These are phyloP conservation scores for Myxozyma lipomycoides DNA, from an alignment of 805 yeast species.

Conservation along the genomic window DNA sequence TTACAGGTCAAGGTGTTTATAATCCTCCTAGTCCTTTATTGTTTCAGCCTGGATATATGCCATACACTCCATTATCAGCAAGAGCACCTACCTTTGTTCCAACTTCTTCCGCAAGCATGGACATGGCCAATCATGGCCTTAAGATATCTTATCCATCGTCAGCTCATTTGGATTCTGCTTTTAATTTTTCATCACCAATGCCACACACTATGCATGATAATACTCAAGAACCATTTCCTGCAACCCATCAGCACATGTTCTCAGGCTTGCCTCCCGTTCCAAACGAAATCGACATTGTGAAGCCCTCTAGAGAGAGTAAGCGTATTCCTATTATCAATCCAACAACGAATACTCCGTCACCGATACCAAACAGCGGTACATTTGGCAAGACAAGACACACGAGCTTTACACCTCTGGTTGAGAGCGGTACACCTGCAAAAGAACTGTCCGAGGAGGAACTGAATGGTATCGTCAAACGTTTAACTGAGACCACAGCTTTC, in stretches of 20 bases:
- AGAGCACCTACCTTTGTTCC: constrained; percentile 12
- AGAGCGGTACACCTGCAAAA: constrained; percentile 18
- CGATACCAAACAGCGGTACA: background rate
- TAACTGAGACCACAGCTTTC: constrained; percentile 8
- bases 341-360: constrained; percentile 1
- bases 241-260: constrained; percentile 1
- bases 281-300: constrained; percentile 3
- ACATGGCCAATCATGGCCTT: constrained; percentile 3
- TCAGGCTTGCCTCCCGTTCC: background rate
- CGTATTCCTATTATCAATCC: constrained; percentile 25
- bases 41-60: background rate
- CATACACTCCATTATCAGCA: constrained; percentile 10
- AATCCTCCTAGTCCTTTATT: background rate
- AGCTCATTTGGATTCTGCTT: constrained; percentile 1
- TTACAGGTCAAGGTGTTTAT: background rate
- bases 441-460: constrained; percentile 16
- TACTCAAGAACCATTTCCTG: background rate
- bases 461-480: constrained; percentile 20
- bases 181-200: background rate
- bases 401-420: constrained; percentile 20
- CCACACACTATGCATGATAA: background rate
- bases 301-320: constrained; percentile 20
- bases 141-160: background rate
- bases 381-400: background rate
- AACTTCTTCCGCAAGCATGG: background rate